These are phyloP conservation scores for Trametes villosa DNA, from an alignment of 768 basidiomycete species.

Conservation along the genomic window DNA sequence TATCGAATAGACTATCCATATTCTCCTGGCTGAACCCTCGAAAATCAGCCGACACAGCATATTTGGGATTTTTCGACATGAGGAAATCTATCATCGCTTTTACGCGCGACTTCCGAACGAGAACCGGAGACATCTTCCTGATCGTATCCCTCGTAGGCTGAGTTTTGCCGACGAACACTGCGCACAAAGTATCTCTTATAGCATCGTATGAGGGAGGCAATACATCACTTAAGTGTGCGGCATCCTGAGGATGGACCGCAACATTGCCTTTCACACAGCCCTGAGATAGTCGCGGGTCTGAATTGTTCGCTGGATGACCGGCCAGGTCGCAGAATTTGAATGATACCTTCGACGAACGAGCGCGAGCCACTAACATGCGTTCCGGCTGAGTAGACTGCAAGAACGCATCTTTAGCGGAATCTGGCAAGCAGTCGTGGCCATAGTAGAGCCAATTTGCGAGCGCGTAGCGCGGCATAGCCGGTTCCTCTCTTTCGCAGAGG, in stretches of 20 bases:
- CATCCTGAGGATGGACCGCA: background rate
- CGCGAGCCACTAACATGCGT: background rate
- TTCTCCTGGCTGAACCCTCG: conserved; percentile 1
- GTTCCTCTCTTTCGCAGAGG: background rate
- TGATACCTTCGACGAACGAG: background rate
- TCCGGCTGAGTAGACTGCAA: background rate
- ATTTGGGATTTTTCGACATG: background rate
- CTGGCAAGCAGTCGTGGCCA: conserved; percentile 16
- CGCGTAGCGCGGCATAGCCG: conserved; percentile 32
- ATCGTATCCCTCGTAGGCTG: background rate
- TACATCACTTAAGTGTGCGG: background rate
- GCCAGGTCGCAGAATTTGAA: background rate
- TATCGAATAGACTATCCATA: conserved; percentile 1
- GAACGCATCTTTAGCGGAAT: conserved; percentile 7
- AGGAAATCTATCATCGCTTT: background rate
- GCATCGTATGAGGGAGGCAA: background rate
- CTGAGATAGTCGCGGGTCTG: background rate
- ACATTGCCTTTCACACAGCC: background rate
- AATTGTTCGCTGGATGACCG: background rate
- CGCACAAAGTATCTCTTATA: background rate
- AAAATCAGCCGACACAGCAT: background rate
- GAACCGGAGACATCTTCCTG: background rate
- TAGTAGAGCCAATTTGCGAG: conserved; percentile 30
- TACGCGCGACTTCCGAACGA: background rate
- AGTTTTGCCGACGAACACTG: background rate